phyloP scores from a whole-genome alignment of 225 moss, liverwort and hornwort genomes.

The Sphagnum tenellum region DNA sequence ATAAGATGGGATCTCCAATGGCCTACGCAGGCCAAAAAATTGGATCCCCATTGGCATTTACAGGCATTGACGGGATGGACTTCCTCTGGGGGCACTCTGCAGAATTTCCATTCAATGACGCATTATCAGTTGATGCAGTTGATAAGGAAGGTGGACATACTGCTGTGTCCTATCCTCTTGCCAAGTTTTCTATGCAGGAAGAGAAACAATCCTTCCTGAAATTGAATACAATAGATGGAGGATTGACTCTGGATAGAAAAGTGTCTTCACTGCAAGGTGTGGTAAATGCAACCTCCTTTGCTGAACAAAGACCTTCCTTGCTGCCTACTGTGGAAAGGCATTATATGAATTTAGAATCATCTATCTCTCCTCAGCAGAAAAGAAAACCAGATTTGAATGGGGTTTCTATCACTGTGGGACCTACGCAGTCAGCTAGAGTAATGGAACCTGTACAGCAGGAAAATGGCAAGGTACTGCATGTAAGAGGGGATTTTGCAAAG shows the following conservation, averaged over 20 bases:
- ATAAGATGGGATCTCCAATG: slow-evolving; percentile 13
- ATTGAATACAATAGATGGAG: slow-evolving; percentile 27
- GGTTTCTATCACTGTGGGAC: slow-evolving; percentile 15
- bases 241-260: slow-evolving; percentile 22
- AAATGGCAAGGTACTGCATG: slow-evolving; percentile 9
- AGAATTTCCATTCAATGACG: slow-evolving; percentile 35
- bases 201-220: slow-evolving; percentile 28
- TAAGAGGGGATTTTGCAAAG: slow-evolving; percentile 17
- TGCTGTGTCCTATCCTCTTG: slow-evolving; percentile 17
- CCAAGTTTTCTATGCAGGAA: slow-evolving; percentile 23
- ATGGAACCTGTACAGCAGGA: slow-evolving; percentile 25
- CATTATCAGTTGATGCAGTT: slow-evolving; percentile 21
- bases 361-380: slow-evolving; percentile 16
- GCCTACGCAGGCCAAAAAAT: slow-evolving; percentile 6
- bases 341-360: slow-evolving; percentile 16
- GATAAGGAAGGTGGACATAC: slow-evolving; percentile 33
- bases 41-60: slow-evolving; percentile 36
- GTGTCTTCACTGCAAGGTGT: slow-evolving; percentile 21
- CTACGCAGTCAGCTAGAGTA: slow-evolving; percentile 19
- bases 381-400: slow-evolving; percentile 22
- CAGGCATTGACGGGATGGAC: slow-evolving; percentile 36
- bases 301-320: slow-evolving; percentile 31
- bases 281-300: slow-evolving; percentile 10
- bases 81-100: slow-evolving; percentile 26
- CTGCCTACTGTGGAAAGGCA: slow-evolving; percentile 19